Evolutionary conservation across 306 rosid species (phyloP), one percentile per base, ranked within the genome.

Genomic region (Sophora flavescens): DNA sequence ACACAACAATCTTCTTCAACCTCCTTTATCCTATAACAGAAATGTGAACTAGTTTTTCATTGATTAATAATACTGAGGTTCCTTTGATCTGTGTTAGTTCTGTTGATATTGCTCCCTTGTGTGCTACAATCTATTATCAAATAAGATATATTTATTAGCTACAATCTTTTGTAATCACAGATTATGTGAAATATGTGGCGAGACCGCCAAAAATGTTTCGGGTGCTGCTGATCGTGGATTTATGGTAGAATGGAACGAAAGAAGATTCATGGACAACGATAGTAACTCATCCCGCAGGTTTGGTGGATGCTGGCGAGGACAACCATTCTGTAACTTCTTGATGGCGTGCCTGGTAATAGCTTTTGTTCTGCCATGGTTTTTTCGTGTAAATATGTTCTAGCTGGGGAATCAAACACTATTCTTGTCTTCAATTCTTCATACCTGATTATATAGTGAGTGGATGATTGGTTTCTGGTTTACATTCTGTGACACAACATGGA

Each of bases 291-390:
- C 92, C 30, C 87, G 54, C 11, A 74, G 81, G 44, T 65, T 75
- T 12, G 84, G 83, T 42, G 86, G 90, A 72, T 90, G 96, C 78
- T 90, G 91, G 93, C 88, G 93, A 47, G 92, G 93, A 83, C 99
- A 95, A 70, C 93, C 97, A 32, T 92, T 95, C 78, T 95, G 99
- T 83, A 95, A 95, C 87, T 95, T 95, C 90, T 87, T 95, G 84
- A 92, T 95, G 97, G 97, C 97, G 6, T 95, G 99, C 82, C 82
- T 92, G 82, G 97, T 95, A 71, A 87, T 95, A 74, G 96, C 99
- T 59, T 95, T 95, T 77, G 96, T 95, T 33, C 96, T 95, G 17
- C 97, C 99, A 38, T 95, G 99, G 99, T 90, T 92, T 85, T 89
- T 92, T 60, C 97, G 90, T 78, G 93, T 88, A 81, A 85, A 90